phyloP scores from a whole-genome alignment of 2,329 filamentous ascomycete species.

The Diplodia scrobiculata region DNA sequence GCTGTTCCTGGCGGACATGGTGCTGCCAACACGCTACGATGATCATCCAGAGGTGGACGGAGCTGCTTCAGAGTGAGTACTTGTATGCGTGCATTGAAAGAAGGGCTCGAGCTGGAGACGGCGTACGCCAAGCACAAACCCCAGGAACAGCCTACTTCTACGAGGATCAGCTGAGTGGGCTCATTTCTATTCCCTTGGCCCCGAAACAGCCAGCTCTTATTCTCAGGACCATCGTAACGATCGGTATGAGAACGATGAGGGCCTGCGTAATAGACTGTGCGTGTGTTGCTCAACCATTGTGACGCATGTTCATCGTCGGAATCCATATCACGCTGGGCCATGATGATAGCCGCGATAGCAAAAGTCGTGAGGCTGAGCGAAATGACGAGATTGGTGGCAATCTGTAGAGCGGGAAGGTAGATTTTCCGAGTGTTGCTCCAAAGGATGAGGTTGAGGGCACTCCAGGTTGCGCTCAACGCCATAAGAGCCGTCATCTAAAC shows the following conservation, averaged over 20 bases:
- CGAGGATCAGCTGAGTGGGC: no score
- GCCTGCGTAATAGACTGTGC: not conserved
- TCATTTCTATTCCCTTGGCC: no score
- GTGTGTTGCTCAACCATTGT: slow-evolving; percentile 16
- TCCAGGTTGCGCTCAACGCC: not conserved
- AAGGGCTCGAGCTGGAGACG: not conserved
- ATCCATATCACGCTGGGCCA: not conserved
- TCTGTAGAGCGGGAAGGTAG: not conserved
- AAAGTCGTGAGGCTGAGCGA: not conserved
- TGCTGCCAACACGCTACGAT: not conserved
- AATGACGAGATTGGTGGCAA: not conserved
- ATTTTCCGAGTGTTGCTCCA: not conserved
- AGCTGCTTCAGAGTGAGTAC: not conserved
- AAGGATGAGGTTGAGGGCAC: not conserved
- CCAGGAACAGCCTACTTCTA: not conserved
- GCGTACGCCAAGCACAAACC: not conserved
- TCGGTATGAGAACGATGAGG: not conserved
- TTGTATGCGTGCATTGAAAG: no score
- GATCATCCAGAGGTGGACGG: not conserved
- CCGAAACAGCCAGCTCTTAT: no score
- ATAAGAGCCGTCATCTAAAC: not conserved
- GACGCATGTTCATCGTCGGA: not conserved
- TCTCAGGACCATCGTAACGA: not conserved
- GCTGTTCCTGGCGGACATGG: not conserved
- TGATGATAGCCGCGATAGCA: not conserved